Percentiles rank a stretch among this genome's conserved stretches.
Evolutionary conservation across 768 basidiomycete species (phyloP).

Genomic region (Aureoboletus auriporus): DNA sequence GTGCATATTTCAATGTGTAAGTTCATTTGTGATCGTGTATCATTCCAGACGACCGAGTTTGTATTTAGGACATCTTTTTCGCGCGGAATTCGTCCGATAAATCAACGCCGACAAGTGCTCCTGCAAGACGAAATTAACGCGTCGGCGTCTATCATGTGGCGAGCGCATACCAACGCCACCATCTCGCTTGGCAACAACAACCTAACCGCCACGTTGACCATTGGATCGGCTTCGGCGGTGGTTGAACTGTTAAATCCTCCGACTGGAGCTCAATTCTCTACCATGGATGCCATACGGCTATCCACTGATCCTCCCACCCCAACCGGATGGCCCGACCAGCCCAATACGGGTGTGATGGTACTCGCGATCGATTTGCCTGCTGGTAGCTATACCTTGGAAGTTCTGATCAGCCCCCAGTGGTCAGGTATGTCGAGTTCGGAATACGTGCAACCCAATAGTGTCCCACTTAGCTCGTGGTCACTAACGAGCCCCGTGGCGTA

Average conservation of each 20-base stretch:
- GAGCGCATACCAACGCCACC: conserved; percentile 95
- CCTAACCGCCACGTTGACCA: conserved; percentile 67
- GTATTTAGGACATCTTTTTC: conserved; percentile 57
- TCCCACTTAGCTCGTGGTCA: conserved; percentile 72
- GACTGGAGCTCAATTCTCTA: conserved; percentile 60
- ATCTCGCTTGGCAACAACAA: conserved; percentile 48
- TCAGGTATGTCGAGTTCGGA: conserved; percentile 58
- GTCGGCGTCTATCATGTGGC: conserved; percentile 67
- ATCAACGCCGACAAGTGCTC: conserved; percentile 82
- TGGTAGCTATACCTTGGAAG: conserved; percentile 74
- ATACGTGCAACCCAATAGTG: conserved; percentile 61
- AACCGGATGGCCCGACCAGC: conserved; percentile 55
- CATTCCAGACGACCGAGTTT: conserved; percentile 12
- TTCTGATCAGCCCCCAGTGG: conserved; percentile 96
- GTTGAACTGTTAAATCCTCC: conserved; percentile 68
- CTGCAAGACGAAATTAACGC: conserved; percentile 88
- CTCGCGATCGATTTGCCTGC: conserved; percentile 62
- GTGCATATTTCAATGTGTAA: conserved; percentile 73
- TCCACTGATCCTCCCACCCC: conserved; percentile 62
- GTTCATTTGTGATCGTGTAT: conserved; percentile 23
- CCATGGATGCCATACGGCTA: conserved; percentile 51
- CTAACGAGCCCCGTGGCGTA: conserved; percentile 50
- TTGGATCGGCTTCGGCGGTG: conserved; percentile 64
- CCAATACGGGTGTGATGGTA: conserved; percentile 77
- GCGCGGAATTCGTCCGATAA: conserved; percentile 83